Evolutionary conservation across 116 monocot species (phyloP).

Genomic region (Dioscorea cayenensis): DNA sequence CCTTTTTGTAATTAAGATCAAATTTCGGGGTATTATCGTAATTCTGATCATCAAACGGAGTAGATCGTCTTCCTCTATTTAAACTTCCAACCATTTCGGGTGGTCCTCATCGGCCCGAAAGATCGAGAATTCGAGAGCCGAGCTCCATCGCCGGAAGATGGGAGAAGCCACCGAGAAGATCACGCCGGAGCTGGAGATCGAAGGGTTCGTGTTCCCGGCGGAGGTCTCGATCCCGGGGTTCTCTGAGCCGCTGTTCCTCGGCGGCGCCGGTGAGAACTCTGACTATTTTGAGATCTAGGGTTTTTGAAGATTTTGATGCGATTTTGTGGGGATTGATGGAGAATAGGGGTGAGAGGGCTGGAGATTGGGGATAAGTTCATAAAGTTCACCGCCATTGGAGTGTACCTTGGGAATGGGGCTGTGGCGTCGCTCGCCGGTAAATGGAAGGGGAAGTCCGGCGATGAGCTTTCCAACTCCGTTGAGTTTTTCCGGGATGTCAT

Average conservation of each 20-base stretch:
- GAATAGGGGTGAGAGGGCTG: slow-evolving; percentile 50
- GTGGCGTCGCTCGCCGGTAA: slow-evolving; percentile 33
- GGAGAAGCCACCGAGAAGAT: neutral
- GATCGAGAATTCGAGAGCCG: neutral
- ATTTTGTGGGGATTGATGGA: too few relatives aligned
- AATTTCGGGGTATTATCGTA: neutral
- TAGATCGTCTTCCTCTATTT: neutral
- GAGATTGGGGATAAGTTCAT: slow-evolving; percentile 54
- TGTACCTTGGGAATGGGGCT: slow-evolving; percentile 45
- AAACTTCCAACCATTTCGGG: neutral
- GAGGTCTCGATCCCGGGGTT: neutral
- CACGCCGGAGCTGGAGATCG: neutral
- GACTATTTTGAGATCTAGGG: too few relatives aligned
- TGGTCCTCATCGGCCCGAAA: too few relatives aligned
- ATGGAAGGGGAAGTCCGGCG: slow-evolving; percentile 59
- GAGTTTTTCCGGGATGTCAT: slow-evolving; percentile 59
- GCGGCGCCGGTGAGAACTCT: neutral
- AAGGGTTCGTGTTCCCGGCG: neutral
- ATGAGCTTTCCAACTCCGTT: slow-evolving; percentile 32
- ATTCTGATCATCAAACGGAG: neutral
- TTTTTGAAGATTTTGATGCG: too few relatives aligned
- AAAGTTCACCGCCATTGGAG: slow-evolving; percentile 71
- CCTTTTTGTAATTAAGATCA: neutral
- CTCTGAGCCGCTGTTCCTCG: neutral
- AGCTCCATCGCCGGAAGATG: neutral